Percentiles rank a stretch among this genome's conserved stretches.
phyloP scores from a whole-genome alignment of 2,329 filamentous ascomycete species.

The Dothideomycetidae sp. region DNA sequence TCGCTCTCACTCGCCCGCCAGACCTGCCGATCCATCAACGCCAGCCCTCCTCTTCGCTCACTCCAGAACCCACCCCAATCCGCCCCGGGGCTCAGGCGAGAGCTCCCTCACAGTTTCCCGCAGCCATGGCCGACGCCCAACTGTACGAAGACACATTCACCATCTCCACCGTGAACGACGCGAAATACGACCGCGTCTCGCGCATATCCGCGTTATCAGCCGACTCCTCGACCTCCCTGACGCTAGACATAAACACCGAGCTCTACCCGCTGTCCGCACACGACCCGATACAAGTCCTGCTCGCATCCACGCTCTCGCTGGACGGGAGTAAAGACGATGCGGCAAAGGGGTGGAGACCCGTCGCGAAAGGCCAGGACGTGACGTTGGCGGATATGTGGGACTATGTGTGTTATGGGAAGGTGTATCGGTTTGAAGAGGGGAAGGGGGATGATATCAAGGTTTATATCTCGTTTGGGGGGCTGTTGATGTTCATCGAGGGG shows the following conservation, averaged over 20 bases:
- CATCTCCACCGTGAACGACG: slow-evolving; percentile 61
- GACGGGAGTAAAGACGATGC: slow-evolving; percentile 55
- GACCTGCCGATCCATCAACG: background rate
- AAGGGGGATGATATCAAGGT: slow-evolving; percentile 49
- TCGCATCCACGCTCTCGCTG: slow-evolving; percentile 73
- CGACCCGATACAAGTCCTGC: slow-evolving; percentile 64
- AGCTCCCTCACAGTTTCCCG: too few species aligned
- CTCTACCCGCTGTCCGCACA: slow-evolving; percentile 64
- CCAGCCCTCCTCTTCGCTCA: background rate
- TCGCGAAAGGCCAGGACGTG: slow-evolving; percentile 33
- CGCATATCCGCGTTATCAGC: slow-evolving; percentile 65
- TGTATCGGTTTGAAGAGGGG: slow-evolving; percentile 75
- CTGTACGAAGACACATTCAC: slow-evolving; percentile 90
- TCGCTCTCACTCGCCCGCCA: too few species aligned
- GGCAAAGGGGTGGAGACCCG: slow-evolving; percentile 53
- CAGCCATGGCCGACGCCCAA: slow-evolving; percentile 76
- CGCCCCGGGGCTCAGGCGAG: too few species aligned
- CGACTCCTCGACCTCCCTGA: slow-evolving; percentile 62
- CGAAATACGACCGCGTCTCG: slow-evolving; percentile 90
- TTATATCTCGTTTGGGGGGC: slow-evolving; percentile 68
- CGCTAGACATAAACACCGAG: slow-evolving; percentile 87
- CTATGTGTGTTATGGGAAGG: slow-evolving; percentile 79
- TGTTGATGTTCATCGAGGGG: slow-evolving; percentile 80
- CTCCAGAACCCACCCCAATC: background rate
- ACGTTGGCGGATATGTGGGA: slow-evolving; percentile 66